Base-by-base conservation (phyloP, 2,329 filamentous ascomycete genomes). In the Colletotrichum theobromicola region DNA sequence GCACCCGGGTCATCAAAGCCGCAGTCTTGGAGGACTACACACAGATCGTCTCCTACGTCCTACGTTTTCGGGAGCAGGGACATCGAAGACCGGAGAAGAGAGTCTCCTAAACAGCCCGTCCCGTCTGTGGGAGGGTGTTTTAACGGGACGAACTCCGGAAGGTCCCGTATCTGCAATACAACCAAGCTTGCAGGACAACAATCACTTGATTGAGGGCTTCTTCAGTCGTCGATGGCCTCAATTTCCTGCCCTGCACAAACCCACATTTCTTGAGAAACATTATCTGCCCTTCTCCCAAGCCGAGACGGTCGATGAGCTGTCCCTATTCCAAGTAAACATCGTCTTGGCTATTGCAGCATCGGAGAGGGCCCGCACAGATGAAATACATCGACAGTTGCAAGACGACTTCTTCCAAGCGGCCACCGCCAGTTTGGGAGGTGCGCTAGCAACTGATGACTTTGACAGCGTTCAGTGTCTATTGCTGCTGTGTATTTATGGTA, bases 151-250 rank as follows among this genome's bases (percentile, higher is more conserved):
- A 37, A 70, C 37, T 2, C 42, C 42, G 5, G 42, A 55, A 4
- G 13, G 30, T 4, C 32, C 53, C 21, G 37, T 12, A 16, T 46
- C 12, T n/a, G 13, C 18, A 15, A 62, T 35, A 32, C 15, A 35
- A 7, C 42, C 53, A 12, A 53, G 28, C 3, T 16, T 57, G 16
- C 67, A 53, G 8, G 42, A 73, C 8, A 53, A 26, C 21, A 50
- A 42, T 26, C 58, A 42, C 10, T 37, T 80, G 26, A 64, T 76
- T 21, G 72, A 76, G n/a, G 69, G 64, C 10, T 81, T 80, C 53
- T 81, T 81, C 46, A 75, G 75, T 37, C 64, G 72, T n/a, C 70
- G 78, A 63, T 80, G 78, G 79, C 78, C 79, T 5, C 79, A 80
- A 57, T 67, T 79, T 12, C 79, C 79, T 15, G 74, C 79, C 5